A percentile compares a stretch with the other conserved stretches of the same genome.
phyloP scores from a whole-genome alignment of 2,329 filamentous ascomycete species.

The Sordariomycetes sp. region DNA sequence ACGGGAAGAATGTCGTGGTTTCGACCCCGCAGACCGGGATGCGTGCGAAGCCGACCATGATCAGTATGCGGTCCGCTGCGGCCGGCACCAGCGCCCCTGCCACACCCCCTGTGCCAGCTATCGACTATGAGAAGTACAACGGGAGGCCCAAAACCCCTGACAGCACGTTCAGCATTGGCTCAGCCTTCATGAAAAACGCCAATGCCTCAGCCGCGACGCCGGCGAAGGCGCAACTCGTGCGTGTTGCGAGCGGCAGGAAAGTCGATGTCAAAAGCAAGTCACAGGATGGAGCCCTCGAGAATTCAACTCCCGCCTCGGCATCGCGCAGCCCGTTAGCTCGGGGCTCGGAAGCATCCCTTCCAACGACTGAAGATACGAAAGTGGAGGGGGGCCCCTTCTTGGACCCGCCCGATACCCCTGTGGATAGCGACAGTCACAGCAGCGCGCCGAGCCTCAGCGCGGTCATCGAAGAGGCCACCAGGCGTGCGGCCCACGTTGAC shows the following conservation, averaged over 20 bases:
- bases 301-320: conserved; percentile 7
- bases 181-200: conserved; percentile 57
- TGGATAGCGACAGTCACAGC: conserved; percentile 10
- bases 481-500: conserved; percentile 22
- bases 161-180: conserved; percentile 56
- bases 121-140: conserved; percentile 53
- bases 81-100: conserved; percentile 40
- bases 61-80: conserved; percentile 73
- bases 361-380: conserved; percentile 38
- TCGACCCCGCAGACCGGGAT: conserved; percentile 78
- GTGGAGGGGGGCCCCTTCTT: conserved; percentile 36
- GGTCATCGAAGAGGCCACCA: conserved; percentile 42
- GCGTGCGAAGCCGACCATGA: conserved; percentile 80
- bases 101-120: conserved; percentile 61
- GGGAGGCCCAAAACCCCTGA: conserved; percentile 42
- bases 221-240: conserved; percentile 48
- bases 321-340: conserved; percentile 13
- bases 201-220: conserved; percentile 46
- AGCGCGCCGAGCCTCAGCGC: conserved; percentile 40
- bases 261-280: conserved; percentile 8
- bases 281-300: conserved; percentile 8
- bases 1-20: conserved; percentile 79
- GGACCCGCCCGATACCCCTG: conserved; percentile 34
- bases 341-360: conserved; percentile 21
- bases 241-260: conserved; percentile 41